Evolutionary conservation across 2,329 filamentous ascomycete genomes (phyloP).

Genomic region (Fusarium praegraminearum): DNA sequence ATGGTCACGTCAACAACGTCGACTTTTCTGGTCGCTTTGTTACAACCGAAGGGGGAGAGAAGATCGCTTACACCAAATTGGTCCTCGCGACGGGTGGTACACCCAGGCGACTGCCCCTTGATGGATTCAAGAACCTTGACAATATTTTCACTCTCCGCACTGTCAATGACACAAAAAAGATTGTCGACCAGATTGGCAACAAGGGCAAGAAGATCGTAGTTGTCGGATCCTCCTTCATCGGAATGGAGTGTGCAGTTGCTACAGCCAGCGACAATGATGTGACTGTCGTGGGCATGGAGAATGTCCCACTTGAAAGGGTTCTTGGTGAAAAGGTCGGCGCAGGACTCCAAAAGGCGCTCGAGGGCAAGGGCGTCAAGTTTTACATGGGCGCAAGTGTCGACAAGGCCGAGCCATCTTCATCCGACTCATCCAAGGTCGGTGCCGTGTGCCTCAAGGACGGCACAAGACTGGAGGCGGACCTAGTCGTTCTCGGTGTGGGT

Average conservation of each 20-base stretch:
- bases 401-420: slow-evolving; percentile 78
- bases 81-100: slow-evolving; percentile 90
- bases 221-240: slow-evolving; percentile 94
- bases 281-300: slow-evolving; percentile 89
- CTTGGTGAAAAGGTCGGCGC: slow-evolving; percentile 85
- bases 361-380: slow-evolving; percentile 91
- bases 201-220: slow-evolving; percentile 92
- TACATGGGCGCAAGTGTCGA: slow-evolving; percentile 84
- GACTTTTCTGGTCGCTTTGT: slow-evolving; percentile 82
- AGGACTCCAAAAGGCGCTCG: slow-evolving; percentile 81
- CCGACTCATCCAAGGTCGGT: slow-evolving; percentile 79
- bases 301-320: slow-evolving; percentile 84
- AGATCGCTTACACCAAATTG: slow-evolving; percentile 85
- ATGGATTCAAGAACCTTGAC: slow-evolving; percentile 84
- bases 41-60: slow-evolving; percentile 77
- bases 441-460: slow-evolving; percentile 87
- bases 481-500: slow-evolving; percentile 92
- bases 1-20: slow-evolving; percentile 76
- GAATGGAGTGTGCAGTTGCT: slow-evolving; percentile 95
- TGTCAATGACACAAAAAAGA: slow-evolving; percentile 81
- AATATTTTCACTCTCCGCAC: slow-evolving; percentile 90
- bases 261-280: slow-evolving; percentile 84
- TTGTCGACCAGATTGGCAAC: slow-evolving; percentile 82
- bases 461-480: slow-evolving; percentile 83
- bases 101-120: slow-evolving; percentile 79